Base-by-base conservation (phyloP, 2,329 filamentous ascomycete genomes). In the Sporothrix pallida region DNA sequence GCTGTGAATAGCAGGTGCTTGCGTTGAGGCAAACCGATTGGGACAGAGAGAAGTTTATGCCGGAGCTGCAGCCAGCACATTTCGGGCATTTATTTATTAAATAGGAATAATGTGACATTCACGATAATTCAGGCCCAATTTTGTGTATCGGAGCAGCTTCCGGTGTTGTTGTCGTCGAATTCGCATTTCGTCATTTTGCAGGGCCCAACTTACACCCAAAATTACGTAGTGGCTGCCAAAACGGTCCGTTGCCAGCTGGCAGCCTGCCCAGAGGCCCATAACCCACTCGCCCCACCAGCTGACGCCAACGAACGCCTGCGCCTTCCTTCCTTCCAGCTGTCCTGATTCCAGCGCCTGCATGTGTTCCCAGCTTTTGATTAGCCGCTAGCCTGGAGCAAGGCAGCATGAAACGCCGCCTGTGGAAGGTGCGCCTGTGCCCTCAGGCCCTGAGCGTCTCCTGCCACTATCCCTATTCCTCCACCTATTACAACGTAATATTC, bases 171-270 rank as follows among this genome's bases (percentile, higher is more conserved):
- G 60, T 67, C 62, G 20, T 20, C 46, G 9, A 3, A 12, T 17
- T 68, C 44, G 10, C 15, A 67, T 50, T 46, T 26, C 46, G 65
- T 52, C 46, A 52, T 50, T 68, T 54, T 58, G 37, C 50, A 58
- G 46, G 2, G 68, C 26, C 44, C 52, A 60, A 20, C 70, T 71
- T 71, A 52, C 54, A 50, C 23, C 26, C 9, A 2, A 17, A n/a
- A 13, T 10, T 37, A 17, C 15, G 26, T 26, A 37, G 31, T 37
- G 31, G 31, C 31, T 37, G 7, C 31, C 31, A 46, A 26, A 56
- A 71, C 70, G 70, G 70, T 17, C 70, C 70, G 70, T 23, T 26
- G 46, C 56, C 70, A 71, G 70, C 70, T 71, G 70, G 70, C 70
- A 63, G 23, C 26, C 52, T 37, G 31, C 31, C 31, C 31, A 37